These are phyloP conservation scores for Hypoxylon sp. DNA, from an alignment of 2,329 filamentous ascomycete species.

Conservation along the genomic window DNA sequence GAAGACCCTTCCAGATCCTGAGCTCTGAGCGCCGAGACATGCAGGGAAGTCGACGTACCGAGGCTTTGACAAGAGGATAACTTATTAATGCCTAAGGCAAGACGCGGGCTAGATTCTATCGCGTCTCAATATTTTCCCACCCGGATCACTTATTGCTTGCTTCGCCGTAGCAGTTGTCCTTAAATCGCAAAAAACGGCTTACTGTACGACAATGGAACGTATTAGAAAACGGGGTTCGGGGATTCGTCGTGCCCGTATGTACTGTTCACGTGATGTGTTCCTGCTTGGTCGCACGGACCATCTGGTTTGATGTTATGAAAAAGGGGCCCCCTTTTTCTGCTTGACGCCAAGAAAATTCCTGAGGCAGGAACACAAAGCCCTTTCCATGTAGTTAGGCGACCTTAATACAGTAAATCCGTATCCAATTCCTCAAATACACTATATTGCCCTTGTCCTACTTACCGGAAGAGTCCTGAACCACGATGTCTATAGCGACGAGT, in stretches of 20 bases:
- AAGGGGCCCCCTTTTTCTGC: neutral
- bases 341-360: too few relatives aligned
- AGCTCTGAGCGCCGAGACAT: neutral
- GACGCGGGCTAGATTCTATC: neutral
- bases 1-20: neutral
- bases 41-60: neutral
- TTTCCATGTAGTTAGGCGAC: neutral
- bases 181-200: neutral
- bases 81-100: neutral
- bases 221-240: too few relatives aligned
- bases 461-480: neutral
- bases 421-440: neutral
- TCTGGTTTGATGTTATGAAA: neutral
- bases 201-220: too few relatives aligned
- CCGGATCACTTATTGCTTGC: neutral
- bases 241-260: neutral
- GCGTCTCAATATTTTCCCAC: neutral
- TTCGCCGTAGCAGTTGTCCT: neutral
- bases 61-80: neutral
- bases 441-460: neutral
- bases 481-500: neutral
- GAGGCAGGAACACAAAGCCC: neutral
- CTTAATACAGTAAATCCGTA: neutral
- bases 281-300: neutral
- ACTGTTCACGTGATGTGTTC: neutral